Conservation (phyloP, 2,329 filamentous ascomycete genomes). For the Ophiocordyceps camponoti-leonardi region DNA sequence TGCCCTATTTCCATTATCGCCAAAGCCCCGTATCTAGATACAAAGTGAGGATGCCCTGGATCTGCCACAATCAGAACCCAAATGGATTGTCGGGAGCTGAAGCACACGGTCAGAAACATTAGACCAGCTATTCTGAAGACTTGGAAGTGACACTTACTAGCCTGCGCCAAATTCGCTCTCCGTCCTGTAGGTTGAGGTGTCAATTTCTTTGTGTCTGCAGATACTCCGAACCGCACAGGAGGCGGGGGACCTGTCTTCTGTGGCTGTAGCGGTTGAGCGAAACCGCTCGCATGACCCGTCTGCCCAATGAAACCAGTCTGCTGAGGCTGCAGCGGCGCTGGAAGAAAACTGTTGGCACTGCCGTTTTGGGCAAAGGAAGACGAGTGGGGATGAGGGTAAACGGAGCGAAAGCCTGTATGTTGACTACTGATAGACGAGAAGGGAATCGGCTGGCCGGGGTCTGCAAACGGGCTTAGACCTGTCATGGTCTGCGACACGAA, state of each 20-base stretch:
- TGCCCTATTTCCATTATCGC: too few species aligned
- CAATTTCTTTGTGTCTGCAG: constrained; percentile 55
- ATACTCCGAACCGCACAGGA: constrained; percentile 74
- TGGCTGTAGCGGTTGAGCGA: constrained; percentile 28
- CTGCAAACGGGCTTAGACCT: constrained; percentile 22
- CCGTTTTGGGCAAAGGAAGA: constrained; percentile 30
- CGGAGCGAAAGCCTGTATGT: constrained; percentile 40
- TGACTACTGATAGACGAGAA: constrained; percentile 39
- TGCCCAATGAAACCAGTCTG: constrained; percentile 33
- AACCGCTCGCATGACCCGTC: constrained; percentile 30
- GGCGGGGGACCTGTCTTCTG: constrained; percentile 53
- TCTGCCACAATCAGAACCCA: constrained; percentile 21
- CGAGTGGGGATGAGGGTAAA: constrained; percentile 12
- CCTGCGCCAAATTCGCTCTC: constrained; percentile 80
- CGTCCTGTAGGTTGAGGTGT: constrained; percentile 74
- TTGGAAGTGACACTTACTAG: constrained; percentile 54
- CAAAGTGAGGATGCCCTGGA: too few species aligned
- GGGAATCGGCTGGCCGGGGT: constrained; percentile 15
- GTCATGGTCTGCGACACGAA: constrained; percentile 34
- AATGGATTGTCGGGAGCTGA: constrained; percentile 36
- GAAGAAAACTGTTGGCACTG: constrained; percentile 40
- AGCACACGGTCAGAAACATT: background rate
- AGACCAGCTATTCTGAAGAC: background rate
- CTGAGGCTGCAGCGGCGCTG: constrained; percentile 42
- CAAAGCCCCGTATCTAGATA: too few species aligned